phyloP scores from a whole-genome alignment of 768 basidiomycete genomes.

The Lentinula lateritia region DNA sequence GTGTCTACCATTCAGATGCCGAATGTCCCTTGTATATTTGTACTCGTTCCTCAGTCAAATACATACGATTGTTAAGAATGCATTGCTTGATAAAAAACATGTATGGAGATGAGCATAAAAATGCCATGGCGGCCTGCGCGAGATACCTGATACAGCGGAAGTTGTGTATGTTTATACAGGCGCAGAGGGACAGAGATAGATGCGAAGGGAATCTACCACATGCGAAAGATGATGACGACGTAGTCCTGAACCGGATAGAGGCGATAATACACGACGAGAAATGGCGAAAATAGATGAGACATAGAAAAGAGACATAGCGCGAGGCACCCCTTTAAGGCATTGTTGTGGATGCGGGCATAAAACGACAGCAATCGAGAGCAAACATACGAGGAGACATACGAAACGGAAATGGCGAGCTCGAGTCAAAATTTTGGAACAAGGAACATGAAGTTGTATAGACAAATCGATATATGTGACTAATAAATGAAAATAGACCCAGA shows the following conservation, averaged over 20 bases:
- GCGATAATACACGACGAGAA: conserved; percentile 10
- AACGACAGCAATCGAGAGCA: conserved; percentile 30
- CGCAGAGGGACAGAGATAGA: conserved; percentile 1
- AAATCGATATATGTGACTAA: conserved; percentile 13
- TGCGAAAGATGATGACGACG: not conserved
- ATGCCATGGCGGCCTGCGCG: conserved; percentile 23
- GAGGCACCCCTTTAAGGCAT: conserved; percentile 13
- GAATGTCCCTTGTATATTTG: no score
- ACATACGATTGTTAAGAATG: not conserved
- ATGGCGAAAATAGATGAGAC: conserved; percentile 5
- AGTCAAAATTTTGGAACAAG: conserved; percentile 10
- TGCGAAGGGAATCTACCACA: not conserved
- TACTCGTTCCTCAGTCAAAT: no score
- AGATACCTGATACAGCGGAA: conserved; percentile 14
- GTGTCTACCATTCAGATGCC: no score
- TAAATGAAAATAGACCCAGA: conserved; percentile 5
- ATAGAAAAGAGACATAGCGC: conserved; percentile 10
- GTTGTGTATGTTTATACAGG: conserved; percentile 21
- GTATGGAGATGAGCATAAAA: not conserved
- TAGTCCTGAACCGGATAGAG: not conserved
- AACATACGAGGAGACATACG: conserved; percentile 17
- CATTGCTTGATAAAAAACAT: conserved; percentile 9
- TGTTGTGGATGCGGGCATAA: conserved; percentile 20
- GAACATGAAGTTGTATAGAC: conserved; percentile 11
- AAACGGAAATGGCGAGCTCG: conserved; percentile 14